phyloP scores from a whole-genome alignment of 2,329 filamentous ascomycete genomes.

The Orbilia quercus region DNA sequence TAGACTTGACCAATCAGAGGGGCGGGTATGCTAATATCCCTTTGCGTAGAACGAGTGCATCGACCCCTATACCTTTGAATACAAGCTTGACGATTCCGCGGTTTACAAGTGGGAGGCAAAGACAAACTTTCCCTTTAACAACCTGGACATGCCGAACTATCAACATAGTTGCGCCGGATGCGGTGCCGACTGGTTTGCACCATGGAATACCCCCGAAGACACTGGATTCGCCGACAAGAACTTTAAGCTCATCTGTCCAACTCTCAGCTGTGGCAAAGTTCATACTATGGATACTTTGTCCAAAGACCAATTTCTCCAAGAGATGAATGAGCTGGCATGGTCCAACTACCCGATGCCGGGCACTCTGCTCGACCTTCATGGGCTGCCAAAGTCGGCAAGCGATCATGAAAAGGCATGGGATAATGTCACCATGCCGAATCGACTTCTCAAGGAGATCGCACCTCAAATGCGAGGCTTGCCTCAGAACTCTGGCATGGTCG shows the following conservation, averaged over 20 bases:
- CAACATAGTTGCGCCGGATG: constrained; percentile 38
- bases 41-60: constrained; percentile 64
- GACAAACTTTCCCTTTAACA: constrained; percentile 35
- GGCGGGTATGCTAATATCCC: constrained; percentile 70
- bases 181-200: constrained; percentile 57
- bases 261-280: constrained; percentile 64
- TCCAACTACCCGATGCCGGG: constrained; percentile 72
- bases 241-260: constrained; percentile 67
- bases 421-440: constrained; percentile 70
- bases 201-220: constrained; percentile 64
- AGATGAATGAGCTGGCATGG: constrained; percentile 67
- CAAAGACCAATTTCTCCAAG: constrained; percentile 72
- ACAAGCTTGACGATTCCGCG: constrained; percentile 54
- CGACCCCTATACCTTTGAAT: constrained; percentile 56
- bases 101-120: constrained; percentile 52
- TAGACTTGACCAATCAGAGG: constrained; percentile 26
- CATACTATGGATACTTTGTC: constrained; percentile 72
- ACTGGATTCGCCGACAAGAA: constrained; percentile 72
- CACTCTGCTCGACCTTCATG: constrained; percentile 71
- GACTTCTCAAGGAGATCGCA: constrained; percentile 67
- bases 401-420: constrained; percentile 57
- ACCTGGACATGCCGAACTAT: constrained; percentile 44
- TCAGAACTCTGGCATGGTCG: constrained; percentile 66
- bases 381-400: constrained; percentile 65
- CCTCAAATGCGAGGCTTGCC: constrained; percentile 61